Base-by-base conservation (phyloP, 2,329 filamentous ascomycete species). In the Penicillium sumatraense region DNA sequence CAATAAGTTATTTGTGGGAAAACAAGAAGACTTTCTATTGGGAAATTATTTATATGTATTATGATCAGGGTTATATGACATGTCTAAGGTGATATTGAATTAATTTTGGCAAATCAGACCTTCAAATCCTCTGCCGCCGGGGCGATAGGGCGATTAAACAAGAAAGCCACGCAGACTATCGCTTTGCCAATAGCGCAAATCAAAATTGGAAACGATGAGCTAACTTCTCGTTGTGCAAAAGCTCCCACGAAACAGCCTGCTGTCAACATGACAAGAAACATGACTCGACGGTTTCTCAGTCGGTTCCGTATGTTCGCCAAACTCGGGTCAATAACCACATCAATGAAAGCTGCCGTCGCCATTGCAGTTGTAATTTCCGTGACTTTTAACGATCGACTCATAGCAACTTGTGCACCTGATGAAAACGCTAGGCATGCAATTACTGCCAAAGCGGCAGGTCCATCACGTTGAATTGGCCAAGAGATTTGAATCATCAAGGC, bases 291-390 rank as follows among this genome's bases (percentile, higher is more conserved):
- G 49, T 61, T 61, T 16, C 83, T 70, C 2, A 79, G 72, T 14
- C 80, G 72, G 62, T 86, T 86, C 13, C 73, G 62, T 8, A 69
- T 8, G 4, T 66, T 69, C 16, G 84, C 77, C 46, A 87, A 69
- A 5, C 73, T 72, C 26, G 76, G 75, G 65, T 87, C 85, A 51
- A 86, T 82, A 49, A 85, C 68, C 51, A 86, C 65, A 63, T 87
- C 84, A 1, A 87, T 75, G 78, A 82, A 87, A 1, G 85, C 84
- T 0, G 85, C 83, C 5, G 85, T 87, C 0, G 83, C 84, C 83
- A 87, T 87, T 23, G 85, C 84, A 0, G 85, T 87, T 54, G 78
- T 85, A 63, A 87, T 86, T 67, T 88, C 85, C 0, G 82, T 82
- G 71, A 86, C 81, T 42, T 76, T 71, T 52, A 87, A 66, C 35